phyloP scores from a whole-genome alignment of 305 asterid genomes.

The Plantago coronopus region DNA sequence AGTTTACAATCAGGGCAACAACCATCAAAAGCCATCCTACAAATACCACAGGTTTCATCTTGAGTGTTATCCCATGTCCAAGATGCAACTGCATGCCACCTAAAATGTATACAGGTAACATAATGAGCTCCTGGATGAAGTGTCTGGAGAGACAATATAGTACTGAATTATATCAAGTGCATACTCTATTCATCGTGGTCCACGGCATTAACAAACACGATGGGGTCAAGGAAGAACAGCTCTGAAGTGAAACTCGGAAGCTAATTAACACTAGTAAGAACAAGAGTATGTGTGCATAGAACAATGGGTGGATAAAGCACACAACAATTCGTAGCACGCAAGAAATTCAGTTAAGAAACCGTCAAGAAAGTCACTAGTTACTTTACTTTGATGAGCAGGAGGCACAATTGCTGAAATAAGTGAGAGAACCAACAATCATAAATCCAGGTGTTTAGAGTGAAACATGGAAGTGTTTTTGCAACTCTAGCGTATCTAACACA shows the following conservation, averaged over 20 bases:
- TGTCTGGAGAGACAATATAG: background rate
- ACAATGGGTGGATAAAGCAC: background rate
- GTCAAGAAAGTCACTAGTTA: background rate
- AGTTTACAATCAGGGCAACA: conserved; percentile 92
- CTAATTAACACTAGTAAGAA: conserved; percentile 32
- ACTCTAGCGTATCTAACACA: background rate
- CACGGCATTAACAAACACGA: conserved; percentile 16
- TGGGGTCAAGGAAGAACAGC: conserved; percentile 39
- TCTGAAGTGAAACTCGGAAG: background rate
- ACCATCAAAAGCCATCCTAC: conserved; percentile 87
- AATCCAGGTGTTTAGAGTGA: background rate
- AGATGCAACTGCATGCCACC: conserved; percentile 83
- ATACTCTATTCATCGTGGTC: conserved; percentile 50
- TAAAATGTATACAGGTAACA: conserved; percentile 21
- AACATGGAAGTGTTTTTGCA: too few relatives aligned
- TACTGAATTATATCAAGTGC: conserved; percentile 24
- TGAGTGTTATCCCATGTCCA: conserved; percentile 96
- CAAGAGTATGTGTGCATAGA: conserved; percentile 12
- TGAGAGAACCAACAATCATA: conserved; percentile 2
- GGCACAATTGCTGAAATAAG: background rate
- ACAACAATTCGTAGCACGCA: background rate
- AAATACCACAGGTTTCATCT: conserved; percentile 86
- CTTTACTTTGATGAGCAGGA: background rate
- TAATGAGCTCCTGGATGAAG: conserved; percentile 6
- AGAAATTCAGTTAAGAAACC: background rate